Conservation (phyloP, 176 grass and related monocot species). For the Themeda triandra region DNA sequence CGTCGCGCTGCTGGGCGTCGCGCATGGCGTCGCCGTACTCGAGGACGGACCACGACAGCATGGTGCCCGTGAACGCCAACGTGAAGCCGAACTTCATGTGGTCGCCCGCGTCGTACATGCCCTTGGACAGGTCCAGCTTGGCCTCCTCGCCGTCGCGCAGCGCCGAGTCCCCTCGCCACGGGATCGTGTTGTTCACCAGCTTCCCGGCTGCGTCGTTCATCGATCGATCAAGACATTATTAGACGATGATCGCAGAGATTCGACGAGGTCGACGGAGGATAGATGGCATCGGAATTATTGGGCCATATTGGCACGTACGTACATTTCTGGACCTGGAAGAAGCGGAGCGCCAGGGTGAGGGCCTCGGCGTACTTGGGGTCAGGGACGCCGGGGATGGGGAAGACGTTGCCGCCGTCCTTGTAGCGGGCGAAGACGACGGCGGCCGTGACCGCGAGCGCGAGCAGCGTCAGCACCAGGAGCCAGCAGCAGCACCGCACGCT, state of each 20-base stretch:
- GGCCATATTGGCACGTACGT: conserved; percentile 36
- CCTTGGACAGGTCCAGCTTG: conserved; percentile 74
- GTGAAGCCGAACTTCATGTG: conserved; percentile 93
- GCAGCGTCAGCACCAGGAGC: conserved; percentile 50
- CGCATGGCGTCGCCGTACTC: conserved; percentile 61
- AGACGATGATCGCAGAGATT: not conserved
- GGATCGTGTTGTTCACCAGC: conserved; percentile 71
- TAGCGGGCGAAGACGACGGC: conserved; percentile 50
- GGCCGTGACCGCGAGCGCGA: conserved; percentile 45
- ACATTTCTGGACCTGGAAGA: conserved; percentile 96
- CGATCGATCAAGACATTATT: not conserved
- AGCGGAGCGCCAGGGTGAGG: conserved; percentile 62
- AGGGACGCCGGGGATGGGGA: conserved; percentile 31
- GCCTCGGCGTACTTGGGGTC: conserved; percentile 60
- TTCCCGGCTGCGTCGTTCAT: conserved; percentile 51
- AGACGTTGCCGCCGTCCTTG: conserved; percentile 35
- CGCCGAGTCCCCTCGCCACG: conserved; percentile 81
- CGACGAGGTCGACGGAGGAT: not conserved
- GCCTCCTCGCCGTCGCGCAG: conserved; percentile 50
- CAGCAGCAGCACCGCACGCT: conserved; percentile 61
- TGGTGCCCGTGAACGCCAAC: conserved; percentile 76
- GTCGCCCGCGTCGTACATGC: conserved; percentile 90
- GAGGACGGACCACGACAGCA: conserved; percentile 85
- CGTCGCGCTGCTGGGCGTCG: conserved; percentile 41
- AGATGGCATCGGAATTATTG: not conserved